These are phyloP conservation scores for Scenedesmus sp. DNA, from an alignment of 163 green algal genomes.

Conservation along the genomic window DNA sequence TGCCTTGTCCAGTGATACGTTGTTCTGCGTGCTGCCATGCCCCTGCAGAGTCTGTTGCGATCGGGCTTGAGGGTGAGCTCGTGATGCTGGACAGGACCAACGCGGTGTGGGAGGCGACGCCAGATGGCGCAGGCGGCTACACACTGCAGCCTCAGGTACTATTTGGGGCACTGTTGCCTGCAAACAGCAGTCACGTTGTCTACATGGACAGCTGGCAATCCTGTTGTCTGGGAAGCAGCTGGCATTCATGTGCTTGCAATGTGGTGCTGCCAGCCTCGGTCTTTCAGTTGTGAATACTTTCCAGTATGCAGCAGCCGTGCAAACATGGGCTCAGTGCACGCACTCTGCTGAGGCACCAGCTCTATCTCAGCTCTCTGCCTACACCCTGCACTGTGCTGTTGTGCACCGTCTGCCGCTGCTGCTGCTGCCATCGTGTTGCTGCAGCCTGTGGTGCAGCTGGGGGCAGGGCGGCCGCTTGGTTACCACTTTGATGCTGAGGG, in stretches of 20 bases:
- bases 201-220: no score
- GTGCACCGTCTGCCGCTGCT: neutral
- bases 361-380: neutral
- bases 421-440: neutral
- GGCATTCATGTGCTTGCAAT: no score
- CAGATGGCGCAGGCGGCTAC: neutral
- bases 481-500: slow-evolving; percentile 24
- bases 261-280: no score
- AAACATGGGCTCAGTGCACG: no score
- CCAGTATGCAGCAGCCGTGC: no score
- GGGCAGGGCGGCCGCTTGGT: slow-evolving; percentile 4
- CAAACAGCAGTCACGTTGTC: neutral
- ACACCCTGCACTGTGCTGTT: neutral
- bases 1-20: neutral
- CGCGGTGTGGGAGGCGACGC: slow-evolving; percentile 44
- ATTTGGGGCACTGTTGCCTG: neutral
- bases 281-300: no score
- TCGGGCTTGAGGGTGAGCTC: slow-evolving; percentile 56
- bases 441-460: slow-evolving; percentile 21
- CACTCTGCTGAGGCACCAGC: neutral
- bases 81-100: slow-evolving; percentile 77
- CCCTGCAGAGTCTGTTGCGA: slow-evolving; percentile 66
- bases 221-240: no score
- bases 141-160: neutral
- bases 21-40: neutral